Conservation (phyloP, 2,329 filamentous ascomycete species). For the Rutstroemia sp. region DNA sequence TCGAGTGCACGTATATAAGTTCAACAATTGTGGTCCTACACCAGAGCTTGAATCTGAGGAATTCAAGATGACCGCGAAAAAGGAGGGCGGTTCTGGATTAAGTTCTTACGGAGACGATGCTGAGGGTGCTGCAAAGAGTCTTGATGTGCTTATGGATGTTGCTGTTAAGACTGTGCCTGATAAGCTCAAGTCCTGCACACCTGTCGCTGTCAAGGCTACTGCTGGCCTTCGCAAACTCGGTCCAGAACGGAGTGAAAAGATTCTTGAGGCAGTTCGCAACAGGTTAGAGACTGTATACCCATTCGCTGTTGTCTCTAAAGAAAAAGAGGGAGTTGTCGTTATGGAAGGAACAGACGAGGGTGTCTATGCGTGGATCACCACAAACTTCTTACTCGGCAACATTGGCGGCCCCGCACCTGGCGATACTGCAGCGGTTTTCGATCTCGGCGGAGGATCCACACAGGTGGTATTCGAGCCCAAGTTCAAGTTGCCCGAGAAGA, state of each 20-base stretch:
- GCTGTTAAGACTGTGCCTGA: constrained; percentile 81
- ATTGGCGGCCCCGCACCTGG: constrained; percentile 88
- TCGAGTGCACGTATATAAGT: constrained; percentile 96
- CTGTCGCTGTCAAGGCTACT: constrained; percentile 95
- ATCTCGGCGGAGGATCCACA: constrained; percentile 92
- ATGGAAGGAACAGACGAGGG: constrained; percentile 98
- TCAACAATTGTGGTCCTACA: constrained; percentile 97
- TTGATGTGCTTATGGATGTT: constrained; percentile 81
- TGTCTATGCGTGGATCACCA: constrained; percentile 98
- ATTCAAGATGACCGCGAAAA: constrained; percentile 90
- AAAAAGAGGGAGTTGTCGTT: constrained; percentile 83
- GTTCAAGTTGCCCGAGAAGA: constrained; percentile 81
- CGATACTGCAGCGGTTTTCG: constrained; percentile 89
- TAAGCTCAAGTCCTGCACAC: constrained; percentile 83
- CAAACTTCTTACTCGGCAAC: constrained; percentile 96
- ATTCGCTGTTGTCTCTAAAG: constrained; percentile 84
- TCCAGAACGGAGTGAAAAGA: constrained; percentile 69
- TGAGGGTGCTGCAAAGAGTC: constrained; percentile 77
- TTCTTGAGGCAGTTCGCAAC: constrained; percentile 74
- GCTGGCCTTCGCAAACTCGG: constrained; percentile 87
- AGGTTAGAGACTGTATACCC: constrained; percentile 85
- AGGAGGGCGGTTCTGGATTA: constrained; percentile 63
- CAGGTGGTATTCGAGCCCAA: constrained; percentile 98
- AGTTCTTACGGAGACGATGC: constrained; percentile 85
- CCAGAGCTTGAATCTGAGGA: constrained; percentile 88